phyloP scores from a whole-genome alignment of 352 stramenopile species.

The Phytophthora pseudosyringae region DNA sequence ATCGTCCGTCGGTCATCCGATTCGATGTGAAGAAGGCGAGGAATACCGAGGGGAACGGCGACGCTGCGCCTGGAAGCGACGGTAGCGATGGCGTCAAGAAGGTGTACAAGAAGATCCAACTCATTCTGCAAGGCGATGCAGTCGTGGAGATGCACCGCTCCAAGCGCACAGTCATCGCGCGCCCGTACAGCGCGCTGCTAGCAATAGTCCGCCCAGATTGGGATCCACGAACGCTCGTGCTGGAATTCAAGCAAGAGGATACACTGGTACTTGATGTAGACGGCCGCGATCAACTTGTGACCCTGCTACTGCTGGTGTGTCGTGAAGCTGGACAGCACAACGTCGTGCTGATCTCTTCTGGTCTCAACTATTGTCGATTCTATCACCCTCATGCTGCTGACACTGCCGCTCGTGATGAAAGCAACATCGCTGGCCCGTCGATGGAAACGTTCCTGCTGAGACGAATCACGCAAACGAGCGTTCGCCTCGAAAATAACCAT shows the following conservation, averaged over 20 bases:
- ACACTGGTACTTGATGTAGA: constrained; percentile 62
- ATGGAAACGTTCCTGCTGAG: constrained; percentile 69
- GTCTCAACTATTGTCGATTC: constrained; percentile 59
- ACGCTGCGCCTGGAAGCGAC: constrained; percentile 24
- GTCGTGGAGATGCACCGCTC: constrained; percentile 74
- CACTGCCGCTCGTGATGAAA: constrained; percentile 32
- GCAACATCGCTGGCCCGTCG: constrained; percentile 20
- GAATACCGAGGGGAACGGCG: constrained; percentile 21
- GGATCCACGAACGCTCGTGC: constrained; percentile 59
- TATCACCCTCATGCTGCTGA: constrained; percentile 61
- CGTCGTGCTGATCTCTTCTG: constrained; percentile 44
- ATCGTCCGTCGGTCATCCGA: constrained; percentile 61
- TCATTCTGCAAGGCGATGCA: constrained; percentile 66
- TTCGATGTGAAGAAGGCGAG: constrained; percentile 69
- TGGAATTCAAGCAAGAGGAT: constrained; percentile 73
- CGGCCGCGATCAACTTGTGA: constrained; percentile 67
- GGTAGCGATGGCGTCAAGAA: constrained; percentile 41
- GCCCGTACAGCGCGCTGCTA: constrained; percentile 61
- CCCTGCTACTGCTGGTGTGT: constrained; percentile 65
- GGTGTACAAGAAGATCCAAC: constrained; percentile 57
- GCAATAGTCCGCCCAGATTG: constrained; percentile 61
- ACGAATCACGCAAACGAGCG: constrained; percentile 50
- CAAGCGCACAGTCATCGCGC: constrained; percentile 58
- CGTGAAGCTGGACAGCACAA: constrained; percentile 66
- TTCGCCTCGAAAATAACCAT: constrained; percentile 19